Percentiles rank a stretch among this genome's conserved stretches.
phyloP scores from a whole-genome alignment of 2,329 filamentous ascomycete genomes.

The Calonectria montana region DNA sequence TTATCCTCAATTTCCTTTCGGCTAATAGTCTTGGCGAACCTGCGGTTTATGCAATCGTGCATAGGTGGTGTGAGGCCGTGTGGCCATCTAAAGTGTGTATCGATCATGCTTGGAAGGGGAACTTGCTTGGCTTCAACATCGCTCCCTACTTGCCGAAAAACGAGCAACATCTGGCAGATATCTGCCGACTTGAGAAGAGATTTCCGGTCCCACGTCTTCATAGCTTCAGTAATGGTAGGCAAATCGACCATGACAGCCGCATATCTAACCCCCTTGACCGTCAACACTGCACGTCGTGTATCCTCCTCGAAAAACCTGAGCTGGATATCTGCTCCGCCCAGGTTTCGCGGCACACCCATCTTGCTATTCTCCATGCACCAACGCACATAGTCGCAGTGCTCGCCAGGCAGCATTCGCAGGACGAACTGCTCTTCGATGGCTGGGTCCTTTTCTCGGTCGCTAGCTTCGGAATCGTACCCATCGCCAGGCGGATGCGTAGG shows the following conservation, averaged over 20 bases:
- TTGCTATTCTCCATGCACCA: conserved; percentile 80
- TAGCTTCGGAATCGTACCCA: conserved; percentile 96
- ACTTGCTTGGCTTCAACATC: conserved; percentile 74
- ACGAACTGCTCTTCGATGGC: conserved; percentile 91
- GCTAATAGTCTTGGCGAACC: conserved; percentile 85
- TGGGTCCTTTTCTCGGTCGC: conserved; percentile 88
- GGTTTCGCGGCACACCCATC: conserved; percentile 73
- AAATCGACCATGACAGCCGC: conserved; percentile 85
- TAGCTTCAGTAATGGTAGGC: conserved; percentile 87
- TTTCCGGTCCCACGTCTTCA: conserved; percentile 94
- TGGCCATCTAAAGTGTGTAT: conserved; percentile 78
- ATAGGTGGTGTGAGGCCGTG: conserved; percentile 91
- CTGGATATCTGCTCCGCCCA: conserved; percentile 80
- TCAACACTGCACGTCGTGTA: conserved; percentile 78
- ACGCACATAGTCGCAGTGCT: conserved; percentile 86
- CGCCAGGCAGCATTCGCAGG: conserved; percentile 86
- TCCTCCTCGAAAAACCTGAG: conserved; percentile 84
- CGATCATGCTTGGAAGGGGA: conserved; percentile 78
- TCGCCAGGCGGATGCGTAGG: conserved; percentile 81
- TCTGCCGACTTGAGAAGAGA: conserved; percentile 91
- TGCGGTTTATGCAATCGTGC: conserved; percentile 83
- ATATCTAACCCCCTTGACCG: conserved; percentile 76
- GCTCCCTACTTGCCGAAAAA: conserved; percentile 74
- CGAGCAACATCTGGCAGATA: conserved; percentile 88
- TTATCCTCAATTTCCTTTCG: conserved; percentile 88